phyloP scores from a whole-genome alignment of 148 eudicot genomes.

The Cornus kousa region DNA sequence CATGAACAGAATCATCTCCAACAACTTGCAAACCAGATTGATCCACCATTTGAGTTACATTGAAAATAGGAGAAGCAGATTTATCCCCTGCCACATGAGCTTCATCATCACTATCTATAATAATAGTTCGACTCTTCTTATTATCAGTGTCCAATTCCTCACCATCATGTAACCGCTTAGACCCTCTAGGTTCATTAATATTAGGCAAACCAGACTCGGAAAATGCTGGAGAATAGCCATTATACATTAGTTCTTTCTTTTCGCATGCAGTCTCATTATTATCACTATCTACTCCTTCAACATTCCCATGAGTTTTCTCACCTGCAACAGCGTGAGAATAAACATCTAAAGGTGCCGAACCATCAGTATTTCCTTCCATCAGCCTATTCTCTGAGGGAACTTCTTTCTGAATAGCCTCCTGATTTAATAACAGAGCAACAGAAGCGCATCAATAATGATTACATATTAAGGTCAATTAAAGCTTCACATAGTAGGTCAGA shows the following conservation, averaged over 20 bases:
- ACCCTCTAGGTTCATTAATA: conserved; percentile 35
- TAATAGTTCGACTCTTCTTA: conserved; percentile 35
- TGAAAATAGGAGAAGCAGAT: conserved; percentile 7
- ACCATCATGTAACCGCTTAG: conserved; percentile 47
- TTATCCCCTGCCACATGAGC: conserved; percentile 19
- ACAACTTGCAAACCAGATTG: conserved; percentile 24
- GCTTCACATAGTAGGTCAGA: too few species aligned
- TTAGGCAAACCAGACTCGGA: conserved; percentile 24
- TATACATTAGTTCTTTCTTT: conserved; percentile 17
- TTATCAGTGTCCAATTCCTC: conserved; percentile 35
- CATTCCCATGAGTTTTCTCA: conserved; percentile 16
- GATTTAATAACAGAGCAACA: conserved; percentile 16
- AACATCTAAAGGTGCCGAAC: conserved; percentile 6
- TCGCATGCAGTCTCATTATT: conserved; percentile 14
- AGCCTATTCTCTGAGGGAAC: conserved; percentile 10
- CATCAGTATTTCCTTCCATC: conserved; percentile 11
- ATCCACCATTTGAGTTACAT: conserved; percentile 9
- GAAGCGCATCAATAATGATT: background rate
- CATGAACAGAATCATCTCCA: conserved; percentile 18
- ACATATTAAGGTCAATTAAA: too few species aligned
- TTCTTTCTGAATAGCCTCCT: conserved; percentile 32
- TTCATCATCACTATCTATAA: conserved; percentile 39
- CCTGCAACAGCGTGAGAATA: background rate
- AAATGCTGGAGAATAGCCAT: conserved; percentile 1
- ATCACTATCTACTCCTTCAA: conserved; percentile 17